phyloP scores from a whole-genome alignment of 805 yeast genomes.

The Candida maris region DNA sequence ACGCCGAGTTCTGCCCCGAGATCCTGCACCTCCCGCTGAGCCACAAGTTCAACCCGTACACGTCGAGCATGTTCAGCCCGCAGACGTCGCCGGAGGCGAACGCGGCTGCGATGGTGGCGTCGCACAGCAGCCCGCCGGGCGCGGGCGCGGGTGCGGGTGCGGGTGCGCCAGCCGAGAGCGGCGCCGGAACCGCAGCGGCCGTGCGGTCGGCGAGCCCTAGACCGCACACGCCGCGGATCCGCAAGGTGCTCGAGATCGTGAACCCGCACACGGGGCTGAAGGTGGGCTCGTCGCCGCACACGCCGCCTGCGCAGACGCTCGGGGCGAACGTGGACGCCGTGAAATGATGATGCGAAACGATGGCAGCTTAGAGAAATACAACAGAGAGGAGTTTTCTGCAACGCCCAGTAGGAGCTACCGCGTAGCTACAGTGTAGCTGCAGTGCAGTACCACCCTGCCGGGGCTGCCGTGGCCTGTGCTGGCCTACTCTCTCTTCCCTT shows the following conservation, averaged over 20 bases:
- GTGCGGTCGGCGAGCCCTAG: slow-evolving; percentile 35
- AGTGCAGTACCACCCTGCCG: no score
- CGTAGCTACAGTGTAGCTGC: no score
- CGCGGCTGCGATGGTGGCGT: slow-evolving; percentile 19
- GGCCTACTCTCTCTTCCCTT: no score
- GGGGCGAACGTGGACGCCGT: slow-evolving; percentile 8
- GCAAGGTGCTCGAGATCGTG: slow-evolving; percentile 58
- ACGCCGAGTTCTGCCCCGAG: slow-evolving; percentile 63
- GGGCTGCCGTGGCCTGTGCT: no score
- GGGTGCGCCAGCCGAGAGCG: slow-evolving; percentile 4
- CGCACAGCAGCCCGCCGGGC: slow-evolving; percentile 12
- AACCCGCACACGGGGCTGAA: slow-evolving; percentile 60
- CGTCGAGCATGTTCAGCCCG: slow-evolving; percentile 61
- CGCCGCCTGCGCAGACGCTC: slow-evolving; percentile 12
- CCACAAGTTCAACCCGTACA: slow-evolving; percentile 62
- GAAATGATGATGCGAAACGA: slow-evolving; percentile 11
- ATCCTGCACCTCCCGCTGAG: slow-evolving; percentile 23
- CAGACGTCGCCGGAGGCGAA: slow-evolving; percentile 33
- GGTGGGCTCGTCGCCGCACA: slow-evolving; percentile 46
- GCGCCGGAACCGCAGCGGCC: background rate
- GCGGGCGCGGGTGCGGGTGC: slow-evolving; percentile 14
- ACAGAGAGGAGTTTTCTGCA: no score
- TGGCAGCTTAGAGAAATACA: no score
- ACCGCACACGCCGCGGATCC: slow-evolving; percentile 52
- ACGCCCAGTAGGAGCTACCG: no score